Percentiles rank a stretch among this genome's conserved stretches.
Evolutionary conservation across 345 rosid genomes (phyloP).

Genomic region (Mangifera indica): DNA sequence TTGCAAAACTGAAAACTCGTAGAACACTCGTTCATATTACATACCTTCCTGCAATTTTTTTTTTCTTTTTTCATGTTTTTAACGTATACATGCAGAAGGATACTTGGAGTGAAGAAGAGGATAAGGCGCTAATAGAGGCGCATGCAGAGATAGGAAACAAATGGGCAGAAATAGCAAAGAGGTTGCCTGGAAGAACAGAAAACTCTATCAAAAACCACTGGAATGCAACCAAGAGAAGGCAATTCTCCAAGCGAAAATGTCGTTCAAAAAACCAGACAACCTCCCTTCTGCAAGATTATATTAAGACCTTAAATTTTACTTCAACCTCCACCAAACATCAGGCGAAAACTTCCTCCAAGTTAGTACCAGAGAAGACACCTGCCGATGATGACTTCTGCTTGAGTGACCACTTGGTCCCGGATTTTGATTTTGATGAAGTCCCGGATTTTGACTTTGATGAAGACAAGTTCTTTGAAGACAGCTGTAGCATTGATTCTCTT

Average conservation of each 20-base stretch:
- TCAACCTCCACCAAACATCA: constrained; percentile 23
- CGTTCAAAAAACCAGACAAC: constrained; percentile 70
- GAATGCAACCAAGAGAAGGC: constrained; percentile 96
- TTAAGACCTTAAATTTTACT: constrained; percentile 70
- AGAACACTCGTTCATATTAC: too few species aligned
- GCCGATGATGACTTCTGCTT: constrained; percentile 19
- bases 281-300: constrained; percentile 85
- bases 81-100: constrained; percentile 52
- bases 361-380: constrained; percentile 10
- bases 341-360: constrained; percentile 22
- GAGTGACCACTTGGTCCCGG: constrained; percentile 47
- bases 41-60: too few species aligned
- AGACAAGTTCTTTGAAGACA: constrained; percentile 56
- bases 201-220: constrained; percentile 98
- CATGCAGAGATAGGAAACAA: constrained; percentile 87
- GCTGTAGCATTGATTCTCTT: constrained; percentile 63
- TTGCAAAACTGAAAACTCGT: too few species aligned
- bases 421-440: constrained; percentile 45
- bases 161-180: constrained; percentile 98
- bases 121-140: constrained; percentile 63
- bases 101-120: constrained; percentile 91
- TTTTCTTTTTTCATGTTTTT: too few species aligned
- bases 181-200: constrained; percentile 91
- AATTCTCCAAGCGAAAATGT: constrained; percentile 76
- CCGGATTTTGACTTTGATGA: constrained; percentile 61